These are phyloP conservation scores for Moesziomyces parantarcticus DNA, from an alignment of 1,284 basidiomycete species.

Conservation along the genomic window DNA sequence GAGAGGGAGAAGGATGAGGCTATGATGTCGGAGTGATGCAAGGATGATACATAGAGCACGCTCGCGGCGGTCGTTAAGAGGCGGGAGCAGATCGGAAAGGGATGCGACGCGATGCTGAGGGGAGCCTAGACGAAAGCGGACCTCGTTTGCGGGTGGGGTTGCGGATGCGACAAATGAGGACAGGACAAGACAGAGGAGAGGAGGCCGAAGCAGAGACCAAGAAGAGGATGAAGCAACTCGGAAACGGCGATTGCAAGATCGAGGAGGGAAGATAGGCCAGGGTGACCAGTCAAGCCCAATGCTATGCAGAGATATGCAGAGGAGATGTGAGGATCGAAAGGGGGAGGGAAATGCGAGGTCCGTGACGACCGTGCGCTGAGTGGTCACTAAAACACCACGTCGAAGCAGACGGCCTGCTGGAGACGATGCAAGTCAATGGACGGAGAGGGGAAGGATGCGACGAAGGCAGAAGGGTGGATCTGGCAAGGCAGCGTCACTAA, in stretches of 20 bases:
- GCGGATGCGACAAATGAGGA: too few relatives aligned
- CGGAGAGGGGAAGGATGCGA: neutral
- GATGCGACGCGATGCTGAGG: neutral
- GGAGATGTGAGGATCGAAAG: neutral
- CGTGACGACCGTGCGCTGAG: constrained; percentile 5
- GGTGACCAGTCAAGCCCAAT: too few relatives aligned
- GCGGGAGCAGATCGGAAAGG: neutral
- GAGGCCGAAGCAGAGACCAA: too few relatives aligned
- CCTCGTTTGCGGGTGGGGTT: too few relatives aligned
- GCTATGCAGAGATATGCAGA: too few relatives aligned
- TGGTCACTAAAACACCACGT: constrained; percentile 29
- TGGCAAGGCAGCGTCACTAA: too few relatives aligned
- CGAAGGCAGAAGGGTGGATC: too few relatives aligned
- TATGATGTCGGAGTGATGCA: neutral
- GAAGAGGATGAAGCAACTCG: too few relatives aligned
- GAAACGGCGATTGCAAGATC: too few relatives aligned
- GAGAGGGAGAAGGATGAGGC: neutral
- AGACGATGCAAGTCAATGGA: constrained; percentile 8
- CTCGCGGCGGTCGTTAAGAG: neutral
- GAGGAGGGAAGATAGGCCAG: too few relatives aligned
- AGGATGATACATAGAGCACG: neutral
- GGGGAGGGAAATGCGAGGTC: neutral
- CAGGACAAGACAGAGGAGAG: too few relatives aligned
- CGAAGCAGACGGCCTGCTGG: constrained; percentile 14
- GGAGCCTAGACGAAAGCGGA: neutral